These are phyloP conservation scores for Melaleuca quinquenervia DNA, from an alignment of 345 rosid species.

Conservation along the genomic window DNA sequence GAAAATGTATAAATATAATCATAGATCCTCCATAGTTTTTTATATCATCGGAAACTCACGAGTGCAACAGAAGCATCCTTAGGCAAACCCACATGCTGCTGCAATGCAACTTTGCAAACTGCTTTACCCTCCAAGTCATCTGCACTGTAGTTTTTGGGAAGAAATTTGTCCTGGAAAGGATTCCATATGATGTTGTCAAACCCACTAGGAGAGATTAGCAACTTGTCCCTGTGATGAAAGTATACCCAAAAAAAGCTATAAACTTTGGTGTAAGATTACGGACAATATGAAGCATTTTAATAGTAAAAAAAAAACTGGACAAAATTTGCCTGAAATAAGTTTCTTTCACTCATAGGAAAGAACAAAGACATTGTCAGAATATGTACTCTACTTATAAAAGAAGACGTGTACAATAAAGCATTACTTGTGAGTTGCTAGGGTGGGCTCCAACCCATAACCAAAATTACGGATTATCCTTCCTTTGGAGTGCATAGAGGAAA, in stretches of 20 bases:
- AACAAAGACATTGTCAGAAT: not conserved
- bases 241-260: not conserved
- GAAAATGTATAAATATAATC: not conserved
- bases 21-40: not conserved
- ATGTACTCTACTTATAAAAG: not conserved
- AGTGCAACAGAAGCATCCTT: constrained; percentile 14
- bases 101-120: constrained; percentile 46
- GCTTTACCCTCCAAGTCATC: constrained; percentile 52
- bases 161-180: constrained; percentile 52
- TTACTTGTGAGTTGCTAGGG: constrained; percentile 47
- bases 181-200: constrained; percentile 49
- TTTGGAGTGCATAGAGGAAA: constrained; percentile 46
- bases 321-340: not conserved
- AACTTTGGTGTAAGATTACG: not conserved
- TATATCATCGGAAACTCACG: not conserved
- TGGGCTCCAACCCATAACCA: constrained; percentile 47
- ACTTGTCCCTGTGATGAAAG: constrained; percentile 43
- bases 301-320: not conserved
- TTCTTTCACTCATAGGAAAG: not conserved
- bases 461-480: constrained; percentile 27
- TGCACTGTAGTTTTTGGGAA: constrained; percentile 43
- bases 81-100: constrained; percentile 33
- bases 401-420: not conserved
- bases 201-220: constrained; percentile 50
- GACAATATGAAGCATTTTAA: not conserved